Conservation (phyloP, 306 rosid genomes). For the Dalbergia cochinchinensis region DNA sequence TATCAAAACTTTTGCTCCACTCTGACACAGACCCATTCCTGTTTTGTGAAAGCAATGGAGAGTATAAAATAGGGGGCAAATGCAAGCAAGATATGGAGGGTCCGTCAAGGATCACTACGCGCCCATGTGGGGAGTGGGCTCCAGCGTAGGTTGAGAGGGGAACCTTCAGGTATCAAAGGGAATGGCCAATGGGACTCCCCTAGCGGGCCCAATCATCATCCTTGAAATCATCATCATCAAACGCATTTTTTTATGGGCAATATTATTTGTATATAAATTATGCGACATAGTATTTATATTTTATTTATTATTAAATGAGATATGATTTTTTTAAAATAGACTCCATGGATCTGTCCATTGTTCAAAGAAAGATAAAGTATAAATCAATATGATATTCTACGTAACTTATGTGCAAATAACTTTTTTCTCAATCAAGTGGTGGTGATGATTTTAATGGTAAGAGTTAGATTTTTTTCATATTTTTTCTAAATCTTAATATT, state of each 20-base stretch:
- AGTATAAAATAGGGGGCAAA: not conserved
- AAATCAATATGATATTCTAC: no score
- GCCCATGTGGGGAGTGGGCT: slow-evolving; percentile 61
- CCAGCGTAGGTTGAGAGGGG: slow-evolving; percentile 41
- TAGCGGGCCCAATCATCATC: slow-evolving; percentile 41
- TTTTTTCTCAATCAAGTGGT: no score
- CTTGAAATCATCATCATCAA: not conserved
- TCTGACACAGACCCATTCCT: slow-evolving; percentile 51
- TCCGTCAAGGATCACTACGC: slow-evolving; percentile 44
- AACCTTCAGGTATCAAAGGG: slow-evolving; percentile 32
- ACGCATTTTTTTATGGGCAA: not conserved
- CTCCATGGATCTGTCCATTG: no score
- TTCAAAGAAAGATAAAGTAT: no score
- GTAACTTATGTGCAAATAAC: no score
- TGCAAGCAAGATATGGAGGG: not conserved
- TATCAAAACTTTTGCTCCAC: slow-evolving; percentile 40
- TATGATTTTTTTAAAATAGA: no score
- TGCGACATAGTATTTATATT: no score
- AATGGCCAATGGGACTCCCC: slow-evolving; percentile 21
- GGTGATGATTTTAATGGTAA: no score
- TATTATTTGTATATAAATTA: no score
- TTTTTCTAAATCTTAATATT: no score
- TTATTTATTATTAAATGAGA: no score
- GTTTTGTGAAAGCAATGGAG: slow-evolving; percentile 31
- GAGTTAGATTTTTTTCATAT: no score